Evolutionary conservation across 352 stramenopile species (phyloP).

Genomic region (Globisporangium nunn): DNA sequence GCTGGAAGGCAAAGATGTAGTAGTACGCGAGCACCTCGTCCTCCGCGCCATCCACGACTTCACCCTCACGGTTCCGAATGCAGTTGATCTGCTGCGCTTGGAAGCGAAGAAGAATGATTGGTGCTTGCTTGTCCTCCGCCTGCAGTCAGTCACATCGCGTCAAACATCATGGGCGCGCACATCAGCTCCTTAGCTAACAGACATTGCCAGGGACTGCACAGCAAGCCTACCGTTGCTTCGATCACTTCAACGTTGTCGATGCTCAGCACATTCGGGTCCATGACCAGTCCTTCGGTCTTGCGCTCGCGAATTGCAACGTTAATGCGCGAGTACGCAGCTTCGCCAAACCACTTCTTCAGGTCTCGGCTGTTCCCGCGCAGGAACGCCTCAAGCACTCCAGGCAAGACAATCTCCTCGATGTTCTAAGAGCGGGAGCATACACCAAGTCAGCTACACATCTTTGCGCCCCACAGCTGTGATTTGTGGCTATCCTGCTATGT

Average conservation of each 20-base stretch:
- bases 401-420: slow-evolving; percentile 92
- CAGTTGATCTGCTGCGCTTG: slow-evolving; percentile 99
- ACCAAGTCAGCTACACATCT: not conserved
- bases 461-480: too few relatives aligned
- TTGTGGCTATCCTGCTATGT: not conserved
- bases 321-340: slow-evolving; percentile 93
- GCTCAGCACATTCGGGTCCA: slow-evolving; percentile 95
- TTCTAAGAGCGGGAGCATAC: slow-evolving; percentile 23
- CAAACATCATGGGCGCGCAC: not conserved
- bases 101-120: slow-evolving; percentile 96
- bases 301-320: slow-evolving; percentile 92
- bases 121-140: slow-evolving; percentile 88
- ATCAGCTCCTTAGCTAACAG: not conserved
- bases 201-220: not conserved
- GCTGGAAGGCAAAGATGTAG: slow-evolving; percentile 97
- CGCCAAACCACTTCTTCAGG: slow-evolving; percentile 94
- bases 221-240: slow-evolving; percentile 71
- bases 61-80: slow-evolving; percentile 94
- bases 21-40: slow-evolving; percentile 96
- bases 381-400: slow-evolving; percentile 93
- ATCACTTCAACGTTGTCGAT: slow-evolving; percentile 97
- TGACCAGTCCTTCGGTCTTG: slow-evolving; percentile 89
- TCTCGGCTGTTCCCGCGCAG: slow-evolving; percentile 92
- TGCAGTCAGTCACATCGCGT: slow-evolving; percentile 10
- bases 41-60: slow-evolving; percentile 94